A percentile compares a stretch with the other conserved stretches of the same genome.
Conservation (phyloP, 139 green algal genomes). For the Asterochloris erici region DNA sequence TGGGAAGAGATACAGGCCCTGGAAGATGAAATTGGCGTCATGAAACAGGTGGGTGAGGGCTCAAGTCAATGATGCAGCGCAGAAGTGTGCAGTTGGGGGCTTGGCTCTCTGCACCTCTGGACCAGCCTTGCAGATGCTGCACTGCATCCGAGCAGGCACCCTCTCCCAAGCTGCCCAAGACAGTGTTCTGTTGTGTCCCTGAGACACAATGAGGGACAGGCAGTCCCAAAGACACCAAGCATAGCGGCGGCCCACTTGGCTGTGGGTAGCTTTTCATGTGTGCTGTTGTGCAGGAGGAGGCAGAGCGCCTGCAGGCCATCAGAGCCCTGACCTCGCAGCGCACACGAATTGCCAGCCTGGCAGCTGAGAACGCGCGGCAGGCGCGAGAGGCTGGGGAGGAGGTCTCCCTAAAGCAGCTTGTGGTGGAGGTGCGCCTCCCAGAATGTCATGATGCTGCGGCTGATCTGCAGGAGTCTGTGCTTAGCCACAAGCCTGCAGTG, state of each 20-base stretch:
- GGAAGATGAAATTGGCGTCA: slow-evolving; percentile 15
- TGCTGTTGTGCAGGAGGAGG: slow-evolving; percentile 14
- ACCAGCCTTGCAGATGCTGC: too few relatives aligned
- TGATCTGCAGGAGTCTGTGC: too few relatives aligned
- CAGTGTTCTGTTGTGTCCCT: too few relatives aligned
- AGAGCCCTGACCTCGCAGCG: slow-evolving; percentile 38
- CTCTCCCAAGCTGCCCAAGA: too few relatives aligned
- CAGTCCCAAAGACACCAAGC: too few relatives aligned
- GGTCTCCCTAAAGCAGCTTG: slow-evolving; percentile 11
- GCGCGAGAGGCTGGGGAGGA: slow-evolving; percentile 31
- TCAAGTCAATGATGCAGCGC: slow-evolving; percentile 2
- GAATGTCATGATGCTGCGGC: too few relatives aligned
- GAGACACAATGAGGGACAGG: too few relatives aligned
- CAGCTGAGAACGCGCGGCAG: slow-evolving; percentile 17
- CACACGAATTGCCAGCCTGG: slow-evolving; percentile 25
- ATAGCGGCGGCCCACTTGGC: too few relatives aligned
- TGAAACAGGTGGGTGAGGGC: slow-evolving; percentile 14
- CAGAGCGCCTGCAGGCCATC: slow-evolving; percentile 31
- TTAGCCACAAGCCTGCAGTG: too few relatives aligned
- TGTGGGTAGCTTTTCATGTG: too few relatives aligned
- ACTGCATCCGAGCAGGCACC: too few relatives aligned
- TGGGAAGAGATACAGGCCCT: slow-evolving; percentile 25
- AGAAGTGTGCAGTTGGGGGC: background rate
- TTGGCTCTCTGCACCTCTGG: too few relatives aligned
- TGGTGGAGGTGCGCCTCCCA: background rate